These are phyloP conservation scores for Lotmaria passim DNA, from an alignment of 208 protist genomes.

Conservation along the genomic window DNA sequence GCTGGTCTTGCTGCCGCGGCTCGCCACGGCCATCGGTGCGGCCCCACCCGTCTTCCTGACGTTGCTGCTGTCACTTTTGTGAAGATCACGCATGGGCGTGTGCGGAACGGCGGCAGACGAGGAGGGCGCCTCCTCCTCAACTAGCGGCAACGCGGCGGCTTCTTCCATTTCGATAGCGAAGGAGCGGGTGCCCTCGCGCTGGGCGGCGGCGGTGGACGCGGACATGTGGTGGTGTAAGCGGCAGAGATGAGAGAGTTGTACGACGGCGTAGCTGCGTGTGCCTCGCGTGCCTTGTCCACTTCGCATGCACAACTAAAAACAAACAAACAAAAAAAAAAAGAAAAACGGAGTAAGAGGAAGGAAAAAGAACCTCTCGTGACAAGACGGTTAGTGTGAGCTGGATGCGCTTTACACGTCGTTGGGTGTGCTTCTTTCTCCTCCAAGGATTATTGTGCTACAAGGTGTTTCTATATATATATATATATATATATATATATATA, in stretches of 20 bases:
- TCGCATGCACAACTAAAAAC: neutral
- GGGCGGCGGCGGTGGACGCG: neutral
- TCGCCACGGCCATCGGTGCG: neutral
- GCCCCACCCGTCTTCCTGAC: neutral
- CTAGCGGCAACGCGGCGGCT: constrained; percentile 9
- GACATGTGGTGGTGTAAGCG: neutral
- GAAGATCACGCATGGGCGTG: neutral
- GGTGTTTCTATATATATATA: too few species aligned
- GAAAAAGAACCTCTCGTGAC: too few species aligned
- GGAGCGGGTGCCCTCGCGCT: constrained; percentile 22
- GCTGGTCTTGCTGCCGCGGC: neutral
- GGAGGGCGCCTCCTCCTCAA: neutral
- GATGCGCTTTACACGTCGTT: too few species aligned
- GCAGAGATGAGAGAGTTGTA: neutral
- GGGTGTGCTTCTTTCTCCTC: too few species aligned
- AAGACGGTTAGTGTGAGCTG: too few species aligned
- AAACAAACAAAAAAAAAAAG: neutral
- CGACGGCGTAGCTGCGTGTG: too few species aligned
- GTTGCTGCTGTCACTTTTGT: neutral
- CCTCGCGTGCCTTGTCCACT: too few species aligned
- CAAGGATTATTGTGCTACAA: too few species aligned
- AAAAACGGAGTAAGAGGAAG: too few species aligned
- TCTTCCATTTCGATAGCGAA: constrained; percentile 24
- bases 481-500: too few species aligned
- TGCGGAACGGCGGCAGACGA: constrained; percentile 9